These are phyloP conservation scores for Cajanus cajan DNA, from an alignment of 306 rosid species.

Conservation along the genomic window DNA sequence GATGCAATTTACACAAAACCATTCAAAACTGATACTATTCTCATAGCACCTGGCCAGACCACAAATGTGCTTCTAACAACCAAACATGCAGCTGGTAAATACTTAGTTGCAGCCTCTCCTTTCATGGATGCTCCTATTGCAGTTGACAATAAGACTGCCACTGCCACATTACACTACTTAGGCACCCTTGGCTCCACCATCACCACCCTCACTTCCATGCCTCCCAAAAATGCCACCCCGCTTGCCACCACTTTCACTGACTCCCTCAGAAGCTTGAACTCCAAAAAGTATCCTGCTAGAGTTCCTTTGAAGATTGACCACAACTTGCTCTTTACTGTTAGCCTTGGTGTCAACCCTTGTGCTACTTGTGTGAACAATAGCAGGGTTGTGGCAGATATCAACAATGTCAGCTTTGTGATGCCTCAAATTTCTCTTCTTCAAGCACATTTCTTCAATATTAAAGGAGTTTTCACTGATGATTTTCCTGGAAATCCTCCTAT, in stretches of 20 bases:
- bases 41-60: conserved; percentile 92
- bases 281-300: conserved; percentile 54
- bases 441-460: conserved; percentile 76
- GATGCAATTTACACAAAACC: conserved; percentile 86
- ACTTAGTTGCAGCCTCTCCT: conserved; percentile 63
- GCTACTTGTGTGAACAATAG: conserved; percentile 50
- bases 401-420: conserved; percentile 77
- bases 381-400: conserved; percentile 68
- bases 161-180: conserved; percentile 57
- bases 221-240: conserved; percentile 60
- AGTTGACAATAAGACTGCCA: conserved; percentile 65
- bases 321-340: conserved; percentile 64
- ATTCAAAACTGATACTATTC: conserved; percentile 57
- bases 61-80: conserved; percentile 71
- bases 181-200: conserved; percentile 44
- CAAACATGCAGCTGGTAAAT: conserved; percentile 48
- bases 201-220: conserved; percentile 51
- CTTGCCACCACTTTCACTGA: conserved; percentile 51
- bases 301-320: conserved; percentile 73
- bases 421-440: conserved; percentile 72
- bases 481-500: conserved; percentile 65
- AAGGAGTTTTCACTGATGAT: conserved; percentile 78
- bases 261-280: conserved; percentile 68
- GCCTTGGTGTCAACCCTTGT: conserved; percentile 75
- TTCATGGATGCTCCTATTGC: conserved; percentile 71